A percentile compares a stretch with the other conserved stretches of the same genome.
Conservation (phyloP, 129 eudicot species). For the Apium graveolens region DNA sequence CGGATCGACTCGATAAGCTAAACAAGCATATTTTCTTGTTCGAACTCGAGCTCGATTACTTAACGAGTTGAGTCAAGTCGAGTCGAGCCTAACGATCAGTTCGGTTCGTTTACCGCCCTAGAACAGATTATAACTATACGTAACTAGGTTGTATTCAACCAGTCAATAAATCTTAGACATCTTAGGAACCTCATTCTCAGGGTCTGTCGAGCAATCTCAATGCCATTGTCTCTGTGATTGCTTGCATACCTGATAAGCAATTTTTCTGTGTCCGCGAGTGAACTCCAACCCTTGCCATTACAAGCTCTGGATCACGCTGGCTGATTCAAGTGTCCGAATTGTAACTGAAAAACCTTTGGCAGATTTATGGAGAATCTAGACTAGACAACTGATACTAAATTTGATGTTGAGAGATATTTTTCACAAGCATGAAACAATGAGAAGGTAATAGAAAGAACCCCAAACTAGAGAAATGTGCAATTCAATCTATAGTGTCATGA, state of each 20-base stretch:
- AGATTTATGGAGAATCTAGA: conserved; percentile 61
- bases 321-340: conserved; percentile 35
- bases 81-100: no score
- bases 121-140: neutral
- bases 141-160: neutral
- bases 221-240: neutral
- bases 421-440: no score
- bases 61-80: no score
- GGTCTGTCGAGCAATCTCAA: no score
- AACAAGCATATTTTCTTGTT: no score
- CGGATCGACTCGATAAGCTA: no score
- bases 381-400: conserved; percentile 50
- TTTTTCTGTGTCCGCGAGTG: conserved; percentile 62
- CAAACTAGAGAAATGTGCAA: neutral
- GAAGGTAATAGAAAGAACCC: no score
- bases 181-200: neutral
- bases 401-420: conserved; percentile 28
- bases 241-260: conserved; percentile 56
- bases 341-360: conserved; percentile 57
- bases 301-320: conserved; percentile 47
- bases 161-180: neutral
- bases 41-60: no score
- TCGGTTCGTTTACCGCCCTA: no score
- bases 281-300: conserved; percentile 73
- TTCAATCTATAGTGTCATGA: neutral